Conservation (phyloP, 768 basidiomycete species). For the Trametes coccinea region DNA sequence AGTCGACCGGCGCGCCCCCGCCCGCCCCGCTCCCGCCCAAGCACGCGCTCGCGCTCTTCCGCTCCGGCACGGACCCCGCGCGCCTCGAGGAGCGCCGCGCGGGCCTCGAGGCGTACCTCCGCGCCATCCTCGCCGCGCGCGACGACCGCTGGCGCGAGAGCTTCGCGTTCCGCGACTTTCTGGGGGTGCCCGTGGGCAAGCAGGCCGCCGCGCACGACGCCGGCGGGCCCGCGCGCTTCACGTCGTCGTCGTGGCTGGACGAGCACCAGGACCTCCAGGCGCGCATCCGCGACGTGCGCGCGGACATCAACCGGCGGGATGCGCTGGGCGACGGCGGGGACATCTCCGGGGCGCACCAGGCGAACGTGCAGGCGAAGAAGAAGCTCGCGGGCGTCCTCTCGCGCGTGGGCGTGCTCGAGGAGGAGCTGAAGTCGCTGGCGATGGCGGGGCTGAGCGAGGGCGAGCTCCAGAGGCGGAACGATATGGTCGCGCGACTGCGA, state of each 20-base stretch:
- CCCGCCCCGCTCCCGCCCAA: slow-evolving; percentile 85
- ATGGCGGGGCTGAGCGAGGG: slow-evolving; percentile 81
- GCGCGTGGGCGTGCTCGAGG: slow-evolving; percentile 70
- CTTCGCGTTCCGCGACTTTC: slow-evolving; percentile 81
- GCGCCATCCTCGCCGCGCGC: slow-evolving; percentile 79
- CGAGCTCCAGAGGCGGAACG: slow-evolving; percentile 86
- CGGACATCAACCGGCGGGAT: slow-evolving; percentile 86
- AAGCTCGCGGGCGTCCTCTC: slow-evolving; percentile 76
- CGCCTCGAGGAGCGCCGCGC: slow-evolving; percentile 74
- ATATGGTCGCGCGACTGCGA: slow-evolving; percentile 84
- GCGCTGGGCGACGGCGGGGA: slow-evolving; percentile 77
- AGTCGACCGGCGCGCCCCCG: slow-evolving; percentile 77
- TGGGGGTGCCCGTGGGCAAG: slow-evolving; percentile 73
- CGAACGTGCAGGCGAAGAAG: slow-evolving; percentile 84
- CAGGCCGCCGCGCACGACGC: slow-evolving; percentile 33
- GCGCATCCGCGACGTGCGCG: slow-evolving; percentile 77
- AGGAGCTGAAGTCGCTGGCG: slow-evolving; percentile 65
- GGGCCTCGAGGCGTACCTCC: slow-evolving; percentile 82
- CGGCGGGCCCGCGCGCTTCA: slow-evolving; percentile 50
- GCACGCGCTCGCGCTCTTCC: slow-evolving; percentile 69
- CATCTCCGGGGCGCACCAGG: slow-evolving; percentile 68
- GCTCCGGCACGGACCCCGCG: slow-evolving; percentile 55
- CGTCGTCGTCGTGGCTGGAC: slow-evolving; percentile 83
- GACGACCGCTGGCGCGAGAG: slow-evolving; percentile 82
- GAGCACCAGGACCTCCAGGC: slow-evolving; percentile 81